phyloP scores from a whole-genome alignment of 2,329 filamentous ascomycete genomes.

The Zasmidium cellare region DNA sequence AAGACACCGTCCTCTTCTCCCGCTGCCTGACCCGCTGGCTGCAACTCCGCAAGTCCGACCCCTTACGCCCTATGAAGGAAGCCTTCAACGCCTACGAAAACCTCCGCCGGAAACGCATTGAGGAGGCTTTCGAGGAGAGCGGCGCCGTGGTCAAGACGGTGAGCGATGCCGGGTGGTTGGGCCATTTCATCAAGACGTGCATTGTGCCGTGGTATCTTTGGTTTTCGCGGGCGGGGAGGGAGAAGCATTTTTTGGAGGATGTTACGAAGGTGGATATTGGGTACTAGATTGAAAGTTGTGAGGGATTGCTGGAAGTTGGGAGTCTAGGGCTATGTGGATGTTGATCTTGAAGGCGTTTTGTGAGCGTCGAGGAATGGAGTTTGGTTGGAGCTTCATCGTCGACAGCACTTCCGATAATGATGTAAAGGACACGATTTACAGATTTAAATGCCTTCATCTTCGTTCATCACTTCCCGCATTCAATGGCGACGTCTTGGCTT shows the following conservation, averaged over 20 bases:
- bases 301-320: not conserved
- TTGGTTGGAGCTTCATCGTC: too few relatives aligned
- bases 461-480: too few relatives aligned
- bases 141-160: slow-evolving; percentile 48
- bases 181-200: slow-evolving; percentile 46
- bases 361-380: too few relatives aligned
- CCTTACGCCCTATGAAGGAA: slow-evolving; percentile 38
- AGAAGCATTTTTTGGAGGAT: slow-evolving; percentile 49
- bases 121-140: slow-evolving; percentile 48
- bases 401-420: too few relatives aligned
- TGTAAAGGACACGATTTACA: too few relatives aligned
- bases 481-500: too few relatives aligned
- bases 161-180: slow-evolving; percentile 46
- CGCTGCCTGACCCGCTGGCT: slow-evolving; percentile 45
- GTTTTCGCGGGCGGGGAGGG: slow-evolving; percentile 42
- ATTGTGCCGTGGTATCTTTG: slow-evolving; percentile 50
- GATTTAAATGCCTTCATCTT: too few relatives aligned
- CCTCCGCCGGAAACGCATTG: slow-evolving; percentile 46
- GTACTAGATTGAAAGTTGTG: slow-evolving; percentile 29
- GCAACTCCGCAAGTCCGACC: slow-evolving; percentile 37
- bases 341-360: too few relatives aligned
- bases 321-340: not conserved
- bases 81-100: slow-evolving; percentile 51
- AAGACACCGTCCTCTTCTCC: slow-evolving; percentile 53
- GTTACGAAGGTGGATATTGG: slow-evolving; percentile 43